A percentile compares a stretch with the other conserved stretches of the same genome.
Evolutionary conservation across 106 monocot species (phyloP).

Genomic region (Acorus calamus): DNA sequence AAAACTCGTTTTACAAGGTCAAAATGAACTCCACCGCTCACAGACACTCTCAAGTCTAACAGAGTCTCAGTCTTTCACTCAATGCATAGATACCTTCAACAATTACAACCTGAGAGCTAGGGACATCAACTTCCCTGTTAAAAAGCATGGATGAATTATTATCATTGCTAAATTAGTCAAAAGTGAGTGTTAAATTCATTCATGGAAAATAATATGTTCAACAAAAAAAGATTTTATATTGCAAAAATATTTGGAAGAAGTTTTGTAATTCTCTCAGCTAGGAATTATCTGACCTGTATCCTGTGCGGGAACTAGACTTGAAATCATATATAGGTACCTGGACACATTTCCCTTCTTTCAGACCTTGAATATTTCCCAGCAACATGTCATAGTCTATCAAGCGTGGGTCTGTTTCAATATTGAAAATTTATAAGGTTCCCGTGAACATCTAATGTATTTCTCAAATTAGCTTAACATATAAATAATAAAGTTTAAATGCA

Average conservation of each 20-base stretch:
- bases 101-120: constrained; percentile 80
- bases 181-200: no score
- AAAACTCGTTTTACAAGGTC: constrained; percentile 98
- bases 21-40: constrained; percentile 96
- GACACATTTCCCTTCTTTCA: constrained; percentile 51
- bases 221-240: no score
- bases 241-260: no score
- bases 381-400: constrained; percentile 69
- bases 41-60: constrained; percentile 92
- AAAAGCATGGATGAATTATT: background rate
- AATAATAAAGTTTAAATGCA: no score
- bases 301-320: constrained; percentile 47
- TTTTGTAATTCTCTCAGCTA: no score
- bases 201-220: no score
- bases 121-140: constrained; percentile 79
- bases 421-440: background rate
- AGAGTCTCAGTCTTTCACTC: constrained; percentile 70
- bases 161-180: no score
- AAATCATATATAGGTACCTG: constrained; percentile 77
- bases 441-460: no score
- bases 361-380: constrained; percentile 54
- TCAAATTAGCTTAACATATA: no score
- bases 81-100: constrained; percentile 96
- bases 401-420: constrained; percentile 45
- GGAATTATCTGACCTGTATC: constrained; percentile 42